These are phyloP conservation scores for Wickerhamiella dianesei DNA, from an alignment of 805 yeast species.

Conservation along the genomic window DNA sequence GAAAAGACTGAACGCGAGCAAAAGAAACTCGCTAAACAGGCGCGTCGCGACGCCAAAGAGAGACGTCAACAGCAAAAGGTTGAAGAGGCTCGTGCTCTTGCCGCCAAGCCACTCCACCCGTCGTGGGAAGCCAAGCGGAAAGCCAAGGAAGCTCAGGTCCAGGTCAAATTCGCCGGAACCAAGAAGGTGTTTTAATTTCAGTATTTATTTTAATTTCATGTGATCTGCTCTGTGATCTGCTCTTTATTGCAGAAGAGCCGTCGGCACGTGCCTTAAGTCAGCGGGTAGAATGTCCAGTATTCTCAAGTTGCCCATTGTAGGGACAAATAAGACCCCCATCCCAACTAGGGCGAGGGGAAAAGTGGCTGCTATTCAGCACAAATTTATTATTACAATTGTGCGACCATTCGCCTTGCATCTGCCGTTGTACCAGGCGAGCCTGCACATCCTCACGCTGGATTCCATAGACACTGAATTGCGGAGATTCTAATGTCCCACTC, in stretches of 20 bases:
- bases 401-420: no score
- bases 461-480: no score
- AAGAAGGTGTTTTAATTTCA: slow-evolving; percentile 48
- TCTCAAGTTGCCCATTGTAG: no score
- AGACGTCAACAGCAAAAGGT: slow-evolving; percentile 10
- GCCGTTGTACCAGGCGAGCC: no score
- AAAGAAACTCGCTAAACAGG: slow-evolving; percentile 30
- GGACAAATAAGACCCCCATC: no score
- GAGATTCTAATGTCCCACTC: background rate
- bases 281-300: no score
- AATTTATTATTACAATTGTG: no score
- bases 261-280: no score
- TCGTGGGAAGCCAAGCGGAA: slow-evolving; percentile 89
- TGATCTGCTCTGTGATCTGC: no score
- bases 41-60: slow-evolving; percentile 5
- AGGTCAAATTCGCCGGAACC: slow-evolving; percentile 67
- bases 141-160: slow-evolving; percentile 51
- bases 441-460: no score
- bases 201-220: background rate
- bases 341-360: background rate
- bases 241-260: no score
- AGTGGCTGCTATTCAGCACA: background rate
- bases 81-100: slow-evolving; percentile 20
- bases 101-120: slow-evolving; percentile 55
- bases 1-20: slow-evolving; percentile 42